Evolutionary conservation across 768 basidiomycete species (phyloP), one percentile per base, ranked within the genome.

Genomic region (Rhizopogon vinicolor): DNA sequence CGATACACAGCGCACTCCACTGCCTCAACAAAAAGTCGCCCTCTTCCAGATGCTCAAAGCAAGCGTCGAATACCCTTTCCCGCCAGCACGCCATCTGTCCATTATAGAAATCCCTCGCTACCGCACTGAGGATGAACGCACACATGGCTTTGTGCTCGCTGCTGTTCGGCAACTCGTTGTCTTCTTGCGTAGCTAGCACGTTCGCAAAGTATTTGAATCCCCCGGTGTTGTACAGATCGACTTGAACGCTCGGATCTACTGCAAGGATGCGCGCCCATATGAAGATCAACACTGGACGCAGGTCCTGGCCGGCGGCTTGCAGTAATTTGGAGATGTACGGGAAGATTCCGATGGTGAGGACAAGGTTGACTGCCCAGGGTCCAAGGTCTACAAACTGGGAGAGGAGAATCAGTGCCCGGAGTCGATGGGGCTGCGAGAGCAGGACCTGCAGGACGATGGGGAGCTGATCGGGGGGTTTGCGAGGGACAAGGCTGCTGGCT

Each of bases 131-230:
- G 62, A 98, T 94, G 74, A 98, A 98, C 1, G 93, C 91, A 67
- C 95, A 98, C 96, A 98, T 98, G 1, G 97, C 94, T 60, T 92
- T 91, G 70, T 98, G 94, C 67, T 98, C 97, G 5, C 90, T 89
- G 50, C 86, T 85, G 70, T 99, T 97, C 0, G 95, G 94, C n/a
- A 98, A 83, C 41, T 81, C 67, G 53, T 74, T 61, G 53, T 90
- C 89, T 40, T 90, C 86, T 55, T 78, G 78, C 28, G 84, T 76
- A 7, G 82, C 82, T 7, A 95, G 78, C 31, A 93, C 85, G 29
- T 83, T 81, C 22, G 90, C 85, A 60, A 95, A 95, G 66, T 94
- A 95, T 57, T 84, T 86, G 76, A 88, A 94, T 2, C 89, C 89
- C 58, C 84, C 81, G 4, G 86, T 78, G 51, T 86, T 91, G 64